These are phyloP conservation scores for Dendrocalamus latiflorus DNA, from an alignment of 202 grass and related monocot species.

Conservation along the genomic window DNA sequence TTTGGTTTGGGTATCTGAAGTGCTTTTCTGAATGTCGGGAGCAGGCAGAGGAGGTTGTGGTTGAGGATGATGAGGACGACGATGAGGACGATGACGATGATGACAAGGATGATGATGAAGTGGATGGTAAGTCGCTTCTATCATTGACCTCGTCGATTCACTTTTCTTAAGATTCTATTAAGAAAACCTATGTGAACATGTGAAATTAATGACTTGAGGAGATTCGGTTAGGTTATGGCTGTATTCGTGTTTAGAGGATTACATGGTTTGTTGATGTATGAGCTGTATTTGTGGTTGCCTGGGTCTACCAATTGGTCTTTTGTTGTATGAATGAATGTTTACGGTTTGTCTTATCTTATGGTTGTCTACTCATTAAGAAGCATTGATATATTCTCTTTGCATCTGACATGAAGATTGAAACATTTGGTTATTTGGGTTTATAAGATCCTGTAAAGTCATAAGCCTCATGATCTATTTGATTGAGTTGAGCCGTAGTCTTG, in stretches of 20 bases:
- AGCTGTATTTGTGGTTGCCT: neutral
- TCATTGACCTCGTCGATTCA: neutral
- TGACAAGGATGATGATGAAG: constrained; percentile 57
- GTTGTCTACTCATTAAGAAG: neutral
- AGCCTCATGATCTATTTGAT: neutral
- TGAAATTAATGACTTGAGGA: neutral
- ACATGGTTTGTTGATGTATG: neutral
- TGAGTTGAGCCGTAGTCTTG: neutral
- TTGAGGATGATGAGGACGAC: constrained; percentile 62
- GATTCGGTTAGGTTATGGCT: neutral
- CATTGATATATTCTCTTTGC: neutral
- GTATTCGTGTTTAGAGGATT: neutral
- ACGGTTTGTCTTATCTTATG: neutral
- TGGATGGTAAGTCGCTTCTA: constrained; percentile 27
- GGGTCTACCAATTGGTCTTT: neutral
- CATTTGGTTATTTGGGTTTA: neutral
- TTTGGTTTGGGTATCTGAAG: neutral
- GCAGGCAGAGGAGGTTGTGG: constrained; percentile 47
- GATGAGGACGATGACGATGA: constrained; percentile 57
- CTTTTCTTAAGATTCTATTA: neutral
- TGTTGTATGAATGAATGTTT: neutral
- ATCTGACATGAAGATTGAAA: neutral
- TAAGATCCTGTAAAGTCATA: neutral
- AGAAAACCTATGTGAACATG: neutral
- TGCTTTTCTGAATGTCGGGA: neutral